Evolutionary conservation across 306 rosid species (phyloP).

Genomic region (Dalbergia oliveri): DNA sequence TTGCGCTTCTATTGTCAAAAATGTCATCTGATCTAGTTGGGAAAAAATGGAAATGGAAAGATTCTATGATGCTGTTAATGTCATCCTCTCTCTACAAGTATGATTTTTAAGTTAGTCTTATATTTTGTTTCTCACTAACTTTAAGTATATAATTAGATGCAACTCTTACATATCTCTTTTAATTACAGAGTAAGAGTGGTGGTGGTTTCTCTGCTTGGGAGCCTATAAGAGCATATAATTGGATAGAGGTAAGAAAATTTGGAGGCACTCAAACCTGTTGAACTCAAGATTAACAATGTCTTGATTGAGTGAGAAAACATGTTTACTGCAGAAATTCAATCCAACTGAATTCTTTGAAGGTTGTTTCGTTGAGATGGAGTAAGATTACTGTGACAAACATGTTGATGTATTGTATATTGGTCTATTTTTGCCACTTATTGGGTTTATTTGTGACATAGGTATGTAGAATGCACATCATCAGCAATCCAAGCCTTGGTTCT

Average conservation of each 20-base stretch:
- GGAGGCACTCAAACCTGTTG: not conserved
- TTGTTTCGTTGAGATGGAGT: no score
- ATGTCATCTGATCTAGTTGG: not conserved
- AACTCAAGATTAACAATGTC: no score
- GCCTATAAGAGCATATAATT: constrained; percentile 45
- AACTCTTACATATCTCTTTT: not conserved
- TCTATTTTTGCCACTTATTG: no score
- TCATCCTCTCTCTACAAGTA: constrained; percentile 55
- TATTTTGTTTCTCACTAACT: no score
- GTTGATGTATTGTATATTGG: no score
- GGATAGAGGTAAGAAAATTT: constrained; percentile 34
- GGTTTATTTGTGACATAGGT: no score
- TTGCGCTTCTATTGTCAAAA: constrained; percentile 45
- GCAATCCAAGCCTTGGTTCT: no score
- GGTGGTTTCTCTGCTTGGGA: constrained; percentile 43
- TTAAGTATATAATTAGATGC: not conserved
- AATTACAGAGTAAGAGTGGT: constrained; percentile 50
- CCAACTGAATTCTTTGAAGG: no score
- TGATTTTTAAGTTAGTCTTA: not conserved
- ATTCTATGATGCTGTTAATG: constrained; percentile 54
- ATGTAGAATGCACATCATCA: no score
- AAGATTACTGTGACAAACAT: no score
- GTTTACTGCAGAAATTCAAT: no score
- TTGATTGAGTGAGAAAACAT: no score
- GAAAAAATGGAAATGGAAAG: constrained; percentile 9